Evolutionary conservation across 257 asterid genomes (phyloP), one percentile per base, ranked within the genome.

Genomic region (Cinchona pubescens): DNA sequence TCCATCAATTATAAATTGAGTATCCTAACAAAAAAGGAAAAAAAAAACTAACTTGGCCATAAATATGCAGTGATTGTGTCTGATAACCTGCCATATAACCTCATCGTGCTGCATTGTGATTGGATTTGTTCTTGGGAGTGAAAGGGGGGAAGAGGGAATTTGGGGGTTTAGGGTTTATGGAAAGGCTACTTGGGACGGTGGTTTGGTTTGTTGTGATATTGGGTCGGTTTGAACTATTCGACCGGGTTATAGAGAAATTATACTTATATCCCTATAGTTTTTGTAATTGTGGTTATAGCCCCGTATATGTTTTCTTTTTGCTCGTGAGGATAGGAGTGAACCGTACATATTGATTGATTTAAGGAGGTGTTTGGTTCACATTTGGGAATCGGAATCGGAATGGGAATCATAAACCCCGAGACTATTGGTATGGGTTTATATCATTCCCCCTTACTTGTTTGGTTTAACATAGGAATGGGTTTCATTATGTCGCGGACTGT

Each of bases 21-120:
- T 34, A 65, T 68, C 37, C 60, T 67, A 43, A 27, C 29, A 34
- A 65, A 3, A 25, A 59, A 42, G 30, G 0, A 6, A 13, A n/a
- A 59, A 61, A 65, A 30, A 7, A 37, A 63, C 69, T 86, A 79
- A 95, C 98, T 93, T 95, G 76, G 97, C 91, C 98, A 95, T 92
- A 84, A 90, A 95, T 82, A 98, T 95, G 91, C 99, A 95, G 78
- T 95, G 99, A 0, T 91, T 95, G 93, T 95, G 99, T 72, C 98
- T 82, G 86, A 95, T 95, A 81, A 95, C 96, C 76, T 95, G 98
- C 99, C 99, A 95, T 78, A 95, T 92, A 76, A 91, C 97, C 87
- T 95, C 98, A 83, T 95, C 99, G 81, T 95, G 99, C 92, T 90
- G 97, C 99, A 92, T 95, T 75, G 11, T n/a, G 3, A 16, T 2